Percentiles rank a stretch among this genome's conserved stretches.
Evolutionary conservation across 2,329 filamentous ascomycete species (phyloP).

Genomic region (Anisogramma anomala): DNA sequence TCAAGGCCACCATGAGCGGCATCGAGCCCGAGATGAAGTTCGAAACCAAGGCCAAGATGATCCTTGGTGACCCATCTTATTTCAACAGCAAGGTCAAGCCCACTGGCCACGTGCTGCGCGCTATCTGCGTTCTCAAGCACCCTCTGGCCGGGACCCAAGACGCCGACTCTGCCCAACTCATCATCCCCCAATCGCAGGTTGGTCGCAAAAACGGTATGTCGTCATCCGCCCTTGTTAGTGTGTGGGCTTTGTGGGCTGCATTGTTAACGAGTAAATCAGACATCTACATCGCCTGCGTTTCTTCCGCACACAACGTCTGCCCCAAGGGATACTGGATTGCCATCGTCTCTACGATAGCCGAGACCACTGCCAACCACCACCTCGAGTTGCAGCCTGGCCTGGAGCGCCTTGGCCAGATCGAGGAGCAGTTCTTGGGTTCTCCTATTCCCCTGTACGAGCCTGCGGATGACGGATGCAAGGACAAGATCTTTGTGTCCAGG

Average conservation of each 20-base stretch:
- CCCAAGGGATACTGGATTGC: constrained; percentile 98
- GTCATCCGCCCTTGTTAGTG: neutral
- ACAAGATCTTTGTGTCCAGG: constrained; percentile 96
- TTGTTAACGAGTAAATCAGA: constrained; percentile 38
- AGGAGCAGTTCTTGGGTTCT: constrained; percentile 91
- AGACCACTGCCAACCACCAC: constrained; percentile 85
- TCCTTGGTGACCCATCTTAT: constrained; percentile 93
- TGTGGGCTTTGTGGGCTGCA: neutral
- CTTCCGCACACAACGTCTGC: constrained; percentile 92
- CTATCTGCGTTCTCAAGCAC: constrained; percentile 96
- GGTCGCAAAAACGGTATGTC: constrained; percentile 83
- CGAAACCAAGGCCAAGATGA: constrained; percentile 90
- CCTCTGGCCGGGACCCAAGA: constrained; percentile 83
- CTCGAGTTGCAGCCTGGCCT: constrained; percentile 87
- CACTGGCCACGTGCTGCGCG: constrained; percentile 81
- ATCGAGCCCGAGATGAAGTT: constrained; percentile 81
- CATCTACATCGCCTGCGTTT: constrained; percentile 94
- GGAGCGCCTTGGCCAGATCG: constrained; percentile 81
- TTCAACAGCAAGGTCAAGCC: constrained; percentile 83
- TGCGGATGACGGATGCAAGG: constrained; percentile 64
- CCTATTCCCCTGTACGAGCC: constrained; percentile 94
- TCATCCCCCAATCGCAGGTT: constrained; percentile 95
- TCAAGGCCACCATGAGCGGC: constrained; percentile 94
- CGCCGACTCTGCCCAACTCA: constrained; percentile 82
- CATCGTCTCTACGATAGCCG: constrained; percentile 94